Base-by-base conservation (phyloP, 2,329 filamentous ascomycete species). In the Pestalotiopsis sp. region DNA sequence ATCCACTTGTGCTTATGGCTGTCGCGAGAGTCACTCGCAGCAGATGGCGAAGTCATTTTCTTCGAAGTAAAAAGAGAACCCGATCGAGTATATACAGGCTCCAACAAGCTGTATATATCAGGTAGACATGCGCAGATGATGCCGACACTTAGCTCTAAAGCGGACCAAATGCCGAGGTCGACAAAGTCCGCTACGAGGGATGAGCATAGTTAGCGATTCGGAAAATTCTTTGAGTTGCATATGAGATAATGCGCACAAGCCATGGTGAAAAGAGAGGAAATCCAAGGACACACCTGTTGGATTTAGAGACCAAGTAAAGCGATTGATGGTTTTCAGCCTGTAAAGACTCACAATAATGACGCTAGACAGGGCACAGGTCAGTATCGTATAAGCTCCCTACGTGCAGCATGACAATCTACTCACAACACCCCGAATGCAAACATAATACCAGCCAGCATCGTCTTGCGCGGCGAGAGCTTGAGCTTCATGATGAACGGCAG, bases 391-490 rank as follows among this genome's bases (percentile, higher is more conserved):
- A 52, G 17, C 17, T 52, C 12, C 9, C 9, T 59, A 27, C 23
- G 1, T 36, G 57, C 57, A 59, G 23, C 3, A 27, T 12, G 31
- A n/a, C 3, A 59, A 13, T 52, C 4, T 52, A 52, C 57, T 59
- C 57, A 59, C 57, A 84, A 83, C n/a, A 80, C 75, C 7, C 86
- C 85, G 12, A 87, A 80, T 20, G 80, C 78, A 68, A 88, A 87
- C 84, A 88, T 87, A 68, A 85, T 69, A 6, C 77, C 77, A 3
- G 87, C 81, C n/a, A 83, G 80, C 20, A 83, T 52, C 76, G 85
- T 87, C 75, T 84, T 86, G 71, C 80, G 83, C 77, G 80, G 83
- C 64, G 82, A 80, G 31, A 87, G 68, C 2, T 82, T 79, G 3
- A 87, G 77, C 0, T 75, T 68, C 27, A 76, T 73, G 3, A 88